Evolutionary conservation across 2,329 filamentous ascomycete species (phyloP).

Genomic region (Diaporthe australafricana): DNA sequence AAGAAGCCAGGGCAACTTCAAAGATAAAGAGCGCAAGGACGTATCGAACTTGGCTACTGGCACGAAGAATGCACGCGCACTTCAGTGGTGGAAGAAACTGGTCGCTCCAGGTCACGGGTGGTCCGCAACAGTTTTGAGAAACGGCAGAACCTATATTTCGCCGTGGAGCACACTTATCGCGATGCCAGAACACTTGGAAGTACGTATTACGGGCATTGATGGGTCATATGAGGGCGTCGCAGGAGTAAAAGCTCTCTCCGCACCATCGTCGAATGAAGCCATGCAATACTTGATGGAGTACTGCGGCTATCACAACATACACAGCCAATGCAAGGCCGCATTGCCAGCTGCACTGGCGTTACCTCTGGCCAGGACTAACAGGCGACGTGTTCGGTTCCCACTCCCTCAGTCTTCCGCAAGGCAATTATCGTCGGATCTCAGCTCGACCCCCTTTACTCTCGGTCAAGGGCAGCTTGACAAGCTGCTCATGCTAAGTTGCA

Average conservation of each 20-base stretch:
- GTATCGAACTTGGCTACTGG: not conserved
- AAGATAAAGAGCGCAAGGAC: not conserved
- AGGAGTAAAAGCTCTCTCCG: not conserved
- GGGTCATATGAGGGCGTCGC: not conserved
- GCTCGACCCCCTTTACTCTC: not conserved
- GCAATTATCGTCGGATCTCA: not conserved
- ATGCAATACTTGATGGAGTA: not conserved
- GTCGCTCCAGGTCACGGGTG: not conserved
- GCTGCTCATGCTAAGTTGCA: slow-evolving; percentile 5
- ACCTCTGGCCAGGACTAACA: not conserved
- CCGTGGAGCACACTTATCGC: not conserved
- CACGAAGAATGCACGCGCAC: not conserved
- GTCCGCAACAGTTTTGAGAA: not conserved
- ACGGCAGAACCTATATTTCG: not conserved
- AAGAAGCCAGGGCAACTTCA: not conserved
- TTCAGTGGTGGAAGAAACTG: not conserved
- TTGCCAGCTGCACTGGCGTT: not conserved
- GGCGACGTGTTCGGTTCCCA: not conserved
- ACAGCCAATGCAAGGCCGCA: not conserved
- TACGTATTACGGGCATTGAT: not conserved
- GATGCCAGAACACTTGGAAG: not conserved
- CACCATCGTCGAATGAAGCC: not conserved
- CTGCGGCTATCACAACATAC: not conserved
- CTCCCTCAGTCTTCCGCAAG: not conserved
- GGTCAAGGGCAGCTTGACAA: not conserved